phyloP scores from a whole-genome alignment of 805 yeast species.

The Yarrowia sp. region DNA sequence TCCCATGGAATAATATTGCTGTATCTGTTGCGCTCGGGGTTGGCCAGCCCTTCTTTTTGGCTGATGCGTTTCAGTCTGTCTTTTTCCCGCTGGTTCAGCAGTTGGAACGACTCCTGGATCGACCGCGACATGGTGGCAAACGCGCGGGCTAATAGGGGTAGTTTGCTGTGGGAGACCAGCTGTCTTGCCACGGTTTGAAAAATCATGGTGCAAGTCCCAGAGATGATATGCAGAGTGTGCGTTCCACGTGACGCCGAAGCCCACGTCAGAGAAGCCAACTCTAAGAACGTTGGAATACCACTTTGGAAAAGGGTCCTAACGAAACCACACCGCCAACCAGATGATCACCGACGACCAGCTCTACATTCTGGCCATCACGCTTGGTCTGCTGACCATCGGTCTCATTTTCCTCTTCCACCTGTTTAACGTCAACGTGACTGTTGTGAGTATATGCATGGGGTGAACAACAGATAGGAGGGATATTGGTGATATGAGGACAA shows the following conservation, averaged over 20 bases:
- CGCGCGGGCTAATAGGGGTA: slow-evolving; percentile 3
- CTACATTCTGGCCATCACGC: slow-evolving; percentile 70
- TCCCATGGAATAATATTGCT: slow-evolving; percentile 72
- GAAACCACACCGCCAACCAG: slow-evolving; percentile 21
- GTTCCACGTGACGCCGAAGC: slow-evolving; percentile 30
- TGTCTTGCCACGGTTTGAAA: neutral
- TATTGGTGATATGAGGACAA: neutral
- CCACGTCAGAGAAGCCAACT: slow-evolving; percentile 35
- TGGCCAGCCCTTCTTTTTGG: slow-evolving; percentile 39
- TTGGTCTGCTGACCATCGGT: slow-evolving; percentile 75
- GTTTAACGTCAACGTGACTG: slow-evolving; percentile 36
- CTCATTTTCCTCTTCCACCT: slow-evolving; percentile 77
- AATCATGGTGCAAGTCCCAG: neutral
- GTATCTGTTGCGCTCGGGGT: slow-evolving; percentile 60
- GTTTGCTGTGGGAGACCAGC: slow-evolving; percentile 7
- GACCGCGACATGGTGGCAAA: slow-evolving; percentile 1
- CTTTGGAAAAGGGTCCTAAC: slow-evolving; percentile 2
- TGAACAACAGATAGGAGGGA: neutral
- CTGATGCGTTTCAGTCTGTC: slow-evolving; percentile 20
- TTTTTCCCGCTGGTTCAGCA: neutral
- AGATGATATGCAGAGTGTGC: slow-evolving; percentile 19
- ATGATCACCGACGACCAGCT: slow-evolving; percentile 89
- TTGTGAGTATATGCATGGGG: slow-evolving; percentile 30
- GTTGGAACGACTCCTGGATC: slow-evolving; percentile 5
- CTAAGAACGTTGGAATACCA: slow-evolving; percentile 17